A percentile compares a stretch with the other conserved stretches of the same genome.
phyloP scores from a whole-genome alignment of 306 rosid species.

The Glycine latifolia region DNA sequence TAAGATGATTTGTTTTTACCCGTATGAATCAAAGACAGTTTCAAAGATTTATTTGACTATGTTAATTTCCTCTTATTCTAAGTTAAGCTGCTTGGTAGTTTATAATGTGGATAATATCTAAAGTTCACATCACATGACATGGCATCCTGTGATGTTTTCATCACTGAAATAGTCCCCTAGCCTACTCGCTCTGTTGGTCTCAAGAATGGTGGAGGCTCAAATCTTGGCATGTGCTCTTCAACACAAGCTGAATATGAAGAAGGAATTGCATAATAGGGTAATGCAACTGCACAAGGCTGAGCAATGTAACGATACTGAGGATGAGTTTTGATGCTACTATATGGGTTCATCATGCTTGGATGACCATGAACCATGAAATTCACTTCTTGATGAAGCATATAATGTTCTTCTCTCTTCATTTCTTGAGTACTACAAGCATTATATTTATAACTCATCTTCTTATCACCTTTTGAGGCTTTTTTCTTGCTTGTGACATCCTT shows the following conservation, averaged over 20 bases:
- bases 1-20: no score
- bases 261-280: constrained; percentile 44
- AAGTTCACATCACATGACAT: constrained; percentile 46
- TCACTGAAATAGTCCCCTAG: constrained; percentile 56
- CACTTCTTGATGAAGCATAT: constrained; percentile 1
- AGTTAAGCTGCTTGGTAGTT: background rate
- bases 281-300: constrained; percentile 46
- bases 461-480: background rate
- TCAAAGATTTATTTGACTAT: background rate
- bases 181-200: constrained; percentile 44
- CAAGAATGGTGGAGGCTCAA: constrained; percentile 27
- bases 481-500: constrained; percentile 38
- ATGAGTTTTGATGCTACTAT: background rate
- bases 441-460: background rate
- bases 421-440: background rate
- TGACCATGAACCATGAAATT: constrained; percentile 32
- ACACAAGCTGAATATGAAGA: constrained; percentile 31
- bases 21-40: no score
- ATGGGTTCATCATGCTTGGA: constrained; percentile 23
- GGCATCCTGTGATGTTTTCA: constrained; percentile 53
- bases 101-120: background rate
- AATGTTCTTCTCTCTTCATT: background rate
- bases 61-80: background rate
- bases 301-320: constrained; percentile 43
- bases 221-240: constrained; percentile 17